Conservation (phyloP, 768 basidiomycete genomes). For the Calocera viscosa region DNA sequence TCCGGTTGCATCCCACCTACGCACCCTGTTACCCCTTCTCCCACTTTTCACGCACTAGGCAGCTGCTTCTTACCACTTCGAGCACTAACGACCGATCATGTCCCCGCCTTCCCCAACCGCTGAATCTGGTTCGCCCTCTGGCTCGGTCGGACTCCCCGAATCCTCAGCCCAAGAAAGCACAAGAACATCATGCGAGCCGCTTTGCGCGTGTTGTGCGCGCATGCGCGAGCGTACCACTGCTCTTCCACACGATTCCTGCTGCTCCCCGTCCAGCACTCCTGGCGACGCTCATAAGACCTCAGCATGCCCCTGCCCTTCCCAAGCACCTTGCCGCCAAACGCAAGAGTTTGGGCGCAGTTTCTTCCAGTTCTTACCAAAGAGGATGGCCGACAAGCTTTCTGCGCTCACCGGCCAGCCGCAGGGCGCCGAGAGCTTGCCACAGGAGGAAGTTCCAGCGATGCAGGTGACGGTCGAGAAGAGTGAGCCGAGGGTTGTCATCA, state of each 20-base stretch:
- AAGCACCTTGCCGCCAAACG: not conserved
- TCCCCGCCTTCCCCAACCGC: not conserved
- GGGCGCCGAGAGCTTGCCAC: not conserved
- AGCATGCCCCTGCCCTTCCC: not conserved
- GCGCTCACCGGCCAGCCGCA: not conserved
- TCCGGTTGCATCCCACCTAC: not conserved
- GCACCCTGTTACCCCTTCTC: not conserved
- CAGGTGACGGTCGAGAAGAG: not conserved
- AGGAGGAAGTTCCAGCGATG: too few species aligned
- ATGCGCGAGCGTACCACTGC: not conserved
- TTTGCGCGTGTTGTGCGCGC: not conserved
- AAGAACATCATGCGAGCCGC: not conserved
- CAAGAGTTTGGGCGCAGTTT: not conserved
- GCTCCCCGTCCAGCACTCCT: not conserved
- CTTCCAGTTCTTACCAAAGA: not conserved
- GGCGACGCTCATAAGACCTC: not conserved
- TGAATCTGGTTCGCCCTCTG: not conserved
- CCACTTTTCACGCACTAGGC: not conserved
- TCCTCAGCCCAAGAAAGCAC: not conserved
- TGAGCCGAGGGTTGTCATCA: not conserved
- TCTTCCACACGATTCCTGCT: not conserved
- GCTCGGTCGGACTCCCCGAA: not conserved
- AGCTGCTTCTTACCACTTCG: not conserved
- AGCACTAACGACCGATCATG: not conserved
- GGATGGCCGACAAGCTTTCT: not conserved